These are phyloP conservation scores for Colletotrichum lupini DNA, from an alignment of 2,329 filamentous ascomycete genomes.

Conservation along the genomic window DNA sequence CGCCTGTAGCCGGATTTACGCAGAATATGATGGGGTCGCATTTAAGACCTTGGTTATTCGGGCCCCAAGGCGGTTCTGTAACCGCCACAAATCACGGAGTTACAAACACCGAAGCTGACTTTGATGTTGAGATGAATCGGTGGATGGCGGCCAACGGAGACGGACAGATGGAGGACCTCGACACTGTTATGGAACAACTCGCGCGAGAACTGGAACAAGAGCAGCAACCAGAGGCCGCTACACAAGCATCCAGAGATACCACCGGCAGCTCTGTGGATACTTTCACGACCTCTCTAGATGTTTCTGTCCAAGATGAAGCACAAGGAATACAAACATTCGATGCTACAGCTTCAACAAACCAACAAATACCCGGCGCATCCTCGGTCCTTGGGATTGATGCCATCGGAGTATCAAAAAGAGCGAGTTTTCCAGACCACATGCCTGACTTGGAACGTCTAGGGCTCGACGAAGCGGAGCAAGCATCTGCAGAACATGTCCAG, in stretches of 20 bases:
- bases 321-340: background rate
- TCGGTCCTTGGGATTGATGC: background rate
- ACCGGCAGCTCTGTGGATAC: background rate
- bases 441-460: slow-evolving; percentile 6
- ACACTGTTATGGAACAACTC: slow-evolving; percentile 56
- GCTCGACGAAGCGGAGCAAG: background rate
- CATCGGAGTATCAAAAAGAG: background rate
- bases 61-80: background rate
- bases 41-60: background rate
- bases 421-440: background rate
- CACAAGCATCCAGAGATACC: background rate
- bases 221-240: background rate
- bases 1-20: background rate
- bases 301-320: background rate
- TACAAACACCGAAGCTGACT: slow-evolving; percentile 45
- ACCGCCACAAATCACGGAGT: background rate
- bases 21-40: background rate
- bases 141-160: slow-evolving; percentile 53
- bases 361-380: background rate
- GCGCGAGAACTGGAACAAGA: slow-evolving; percentile 50
- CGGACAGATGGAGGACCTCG: slow-evolving; percentile 50
- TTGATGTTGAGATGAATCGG: slow-evolving; percentile 52
- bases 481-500: background rate
- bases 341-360: background rate
- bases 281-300: background rate